These are phyloP conservation scores for Usnea hakonensis DNA, from an alignment of 495 filamentous ascomycete genomes.

Conservation along the genomic window DNA sequence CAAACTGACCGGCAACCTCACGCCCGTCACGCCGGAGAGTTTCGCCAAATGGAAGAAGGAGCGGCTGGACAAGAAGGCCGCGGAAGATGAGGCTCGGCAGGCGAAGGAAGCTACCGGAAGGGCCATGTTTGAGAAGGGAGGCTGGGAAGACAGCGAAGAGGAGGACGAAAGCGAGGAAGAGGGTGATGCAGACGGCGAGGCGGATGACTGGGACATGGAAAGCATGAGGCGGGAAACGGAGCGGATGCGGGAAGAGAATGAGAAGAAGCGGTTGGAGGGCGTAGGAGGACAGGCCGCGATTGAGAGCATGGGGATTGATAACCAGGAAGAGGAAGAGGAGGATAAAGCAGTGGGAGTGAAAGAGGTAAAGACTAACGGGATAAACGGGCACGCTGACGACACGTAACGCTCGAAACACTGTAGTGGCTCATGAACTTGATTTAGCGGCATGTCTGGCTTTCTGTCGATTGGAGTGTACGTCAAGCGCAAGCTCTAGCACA, in stretches of 20 bases:
- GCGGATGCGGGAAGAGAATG: slow-evolving; percentile 52
- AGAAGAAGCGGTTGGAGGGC: slow-evolving; percentile 47
- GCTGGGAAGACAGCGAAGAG: slow-evolving; percentile 69
- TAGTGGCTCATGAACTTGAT: not conserved
- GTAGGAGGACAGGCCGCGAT: slow-evolving; percentile 18
- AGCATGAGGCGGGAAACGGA: slow-evolving; percentile 66
- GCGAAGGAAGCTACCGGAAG: slow-evolving; percentile 94
- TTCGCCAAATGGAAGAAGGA: slow-evolving; percentile 96
- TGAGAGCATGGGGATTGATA: slow-evolving; percentile 13
- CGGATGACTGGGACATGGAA: slow-evolving; percentile 66
- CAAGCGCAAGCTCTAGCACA: not conserved
- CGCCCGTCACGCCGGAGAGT: slow-evolving; percentile 82
- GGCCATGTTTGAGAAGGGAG: slow-evolving; percentile 91
- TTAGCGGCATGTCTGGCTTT: slow-evolving; percentile 12
- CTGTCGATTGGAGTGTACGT: not conserved
- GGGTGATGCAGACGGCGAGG: slow-evolving; percentile 50
- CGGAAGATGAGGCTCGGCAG: slow-evolving; percentile 76
- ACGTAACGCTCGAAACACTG: not conserved
- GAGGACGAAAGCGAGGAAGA: slow-evolving; percentile 51
- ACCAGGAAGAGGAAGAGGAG: slow-evolving; percentile 2
- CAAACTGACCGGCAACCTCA: slow-evolving; percentile 82
- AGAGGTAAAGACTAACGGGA: slow-evolving; percentile 24
- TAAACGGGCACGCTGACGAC: slow-evolving; percentile 2
- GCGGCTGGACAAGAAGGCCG: slow-evolving; percentile 88
- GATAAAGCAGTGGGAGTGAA: slow-evolving; percentile 20